Evolutionary conservation across 2,329 filamentous ascomycete genomes (phyloP).

Genomic region (Curvularia sp.): DNA sequence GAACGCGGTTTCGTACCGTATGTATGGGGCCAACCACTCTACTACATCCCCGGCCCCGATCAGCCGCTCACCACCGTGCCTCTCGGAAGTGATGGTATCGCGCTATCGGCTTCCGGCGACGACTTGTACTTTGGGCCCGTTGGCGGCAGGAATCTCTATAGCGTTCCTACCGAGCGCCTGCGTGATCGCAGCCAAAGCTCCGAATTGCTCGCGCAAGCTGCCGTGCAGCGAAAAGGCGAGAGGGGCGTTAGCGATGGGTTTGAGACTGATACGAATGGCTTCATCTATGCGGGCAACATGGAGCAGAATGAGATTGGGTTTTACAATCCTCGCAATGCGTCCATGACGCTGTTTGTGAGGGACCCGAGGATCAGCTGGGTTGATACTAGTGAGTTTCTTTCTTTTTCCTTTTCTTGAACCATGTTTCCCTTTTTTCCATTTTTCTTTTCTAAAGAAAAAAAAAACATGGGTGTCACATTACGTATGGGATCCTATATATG

Average conservation of each 20-base stretch:
- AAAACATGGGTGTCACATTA: too few species aligned
- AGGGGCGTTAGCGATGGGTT: conserved; percentile 62
- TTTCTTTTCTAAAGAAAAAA: too few species aligned
- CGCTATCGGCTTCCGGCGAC: conserved; percentile 57
- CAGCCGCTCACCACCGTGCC: conserved; percentile 50
- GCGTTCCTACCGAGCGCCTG: conserved; percentile 55
- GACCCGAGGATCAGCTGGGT: conserved; percentile 60
- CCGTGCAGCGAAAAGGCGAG: conserved; percentile 55
- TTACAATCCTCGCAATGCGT: conserved; percentile 57
- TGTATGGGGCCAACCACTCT: conserved; percentile 59
- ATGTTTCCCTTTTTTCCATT: not conserved
- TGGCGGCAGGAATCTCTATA: conserved; percentile 56
- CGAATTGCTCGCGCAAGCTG: conserved; percentile 56
- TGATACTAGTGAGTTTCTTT: conserved; percentile 53
- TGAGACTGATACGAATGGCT: conserved; percentile 60
- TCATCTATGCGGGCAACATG: conserved; percentile 60
- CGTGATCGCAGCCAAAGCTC: conserved; percentile 48
- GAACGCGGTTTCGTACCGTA: conserved; percentile 58
- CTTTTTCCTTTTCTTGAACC: not conserved
- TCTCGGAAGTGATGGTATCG: conserved; percentile 61
- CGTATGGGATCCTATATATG: not conserved
- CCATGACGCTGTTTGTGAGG: conserved; percentile 54
- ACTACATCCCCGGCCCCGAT: conserved; percentile 50
- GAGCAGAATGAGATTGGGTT: conserved; percentile 54
- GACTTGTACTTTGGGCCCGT: conserved; percentile 58